These are phyloP conservation scores for Globisporangium carolinianum DNA, from an alignment of 352 stramenopile species.

Conservation along the genomic window DNA sequence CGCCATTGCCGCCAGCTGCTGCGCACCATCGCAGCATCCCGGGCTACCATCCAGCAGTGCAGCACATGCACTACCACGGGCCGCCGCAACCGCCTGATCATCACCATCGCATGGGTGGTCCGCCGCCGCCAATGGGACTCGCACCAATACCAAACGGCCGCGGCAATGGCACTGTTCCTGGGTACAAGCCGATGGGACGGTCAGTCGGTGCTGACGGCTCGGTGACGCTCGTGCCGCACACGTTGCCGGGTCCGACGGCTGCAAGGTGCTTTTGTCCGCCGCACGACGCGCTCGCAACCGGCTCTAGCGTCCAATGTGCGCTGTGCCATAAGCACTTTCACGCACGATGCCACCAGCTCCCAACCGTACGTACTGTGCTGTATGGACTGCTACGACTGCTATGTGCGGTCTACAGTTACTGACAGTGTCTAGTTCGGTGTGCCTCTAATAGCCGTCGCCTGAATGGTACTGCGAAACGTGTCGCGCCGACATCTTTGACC, in stretches of 20 bases:
- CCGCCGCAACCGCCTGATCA: neutral
- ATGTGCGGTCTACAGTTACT: neutral
- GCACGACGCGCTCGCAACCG: slow-evolving; percentile 6
- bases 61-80: neutral
- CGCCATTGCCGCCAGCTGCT: neutral
- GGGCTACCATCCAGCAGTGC: slow-evolving; percentile 3
- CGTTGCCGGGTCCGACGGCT: slow-evolving; percentile 20
- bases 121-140: neutral
- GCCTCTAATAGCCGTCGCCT: slow-evolving; percentile 17
- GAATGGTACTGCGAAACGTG: slow-evolving; percentile 77
- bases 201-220: slow-evolving; percentile 6
- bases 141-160: slow-evolving; percentile 3
- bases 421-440: neutral
- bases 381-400: neutral
- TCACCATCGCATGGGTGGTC: slow-evolving; percentile 1
- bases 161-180: neutral
- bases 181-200: neutral
- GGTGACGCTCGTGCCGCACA: slow-evolving; percentile 13
- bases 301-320: slow-evolving; percentile 43
- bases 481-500: slow-evolving; percentile 60
- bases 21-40: slow-evolving; percentile 10
- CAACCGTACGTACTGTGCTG: slow-evolving; percentile 26
- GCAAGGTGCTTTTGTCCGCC: slow-evolving; percentile 57
- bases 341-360: slow-evolving; percentile 71
- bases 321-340: slow-evolving; percentile 56